Evolutionary conservation across 257 asterid genomes (phyloP), one percentile per base, ranked within the genome.

Genomic region (Gardenia jasminoides): DNA sequence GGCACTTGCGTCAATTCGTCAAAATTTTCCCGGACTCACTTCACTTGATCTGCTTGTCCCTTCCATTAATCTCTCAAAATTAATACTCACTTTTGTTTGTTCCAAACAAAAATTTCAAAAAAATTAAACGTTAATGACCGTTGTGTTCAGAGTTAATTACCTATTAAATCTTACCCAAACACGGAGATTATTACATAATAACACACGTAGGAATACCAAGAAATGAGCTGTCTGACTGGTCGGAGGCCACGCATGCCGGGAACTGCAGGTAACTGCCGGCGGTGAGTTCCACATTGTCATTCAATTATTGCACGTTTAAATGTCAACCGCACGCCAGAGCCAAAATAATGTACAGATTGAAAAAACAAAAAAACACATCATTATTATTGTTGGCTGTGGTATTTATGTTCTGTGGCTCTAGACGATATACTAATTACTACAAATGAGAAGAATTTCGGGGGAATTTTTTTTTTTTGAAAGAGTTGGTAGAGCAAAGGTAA

Each of bases 91-190:
- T 13, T 43, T 19, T 22, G 4, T 67, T 28, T n/a, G n/a, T 43
- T 13, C 17, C 47, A 75, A 12, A 39, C 2, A 48, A 48, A 19
- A 26, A 26, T 67, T 24, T 0, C 4, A 74, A 70, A 39, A 15
- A 31, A n/a, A 50, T 69, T 16, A 72, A 69, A 76, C 75, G 75
- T 76, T 71, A 71, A 24, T 77, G 77, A 81, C 76, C 79, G 81
- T 77, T 81, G 79, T 20, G 43, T 62, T 10, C 62, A 72, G 2
- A 19, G 79, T 13, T 64, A 81, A 76, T 33, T 67, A 76, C 81
- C 77, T 19, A 33, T 62, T 44, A 70, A 65, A 12, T 26, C 7
- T 13, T 5, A 15, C 47, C 10, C 64, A 68, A 61, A 48, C 3
- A 50, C 2, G 28, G 16, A 61, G 26, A 1, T 20, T 33, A 1